These are phyloP conservation scores for Evansstolkia leycettana DNA, from an alignment of 495 filamentous ascomycete species.

Conservation along the genomic window DNA sequence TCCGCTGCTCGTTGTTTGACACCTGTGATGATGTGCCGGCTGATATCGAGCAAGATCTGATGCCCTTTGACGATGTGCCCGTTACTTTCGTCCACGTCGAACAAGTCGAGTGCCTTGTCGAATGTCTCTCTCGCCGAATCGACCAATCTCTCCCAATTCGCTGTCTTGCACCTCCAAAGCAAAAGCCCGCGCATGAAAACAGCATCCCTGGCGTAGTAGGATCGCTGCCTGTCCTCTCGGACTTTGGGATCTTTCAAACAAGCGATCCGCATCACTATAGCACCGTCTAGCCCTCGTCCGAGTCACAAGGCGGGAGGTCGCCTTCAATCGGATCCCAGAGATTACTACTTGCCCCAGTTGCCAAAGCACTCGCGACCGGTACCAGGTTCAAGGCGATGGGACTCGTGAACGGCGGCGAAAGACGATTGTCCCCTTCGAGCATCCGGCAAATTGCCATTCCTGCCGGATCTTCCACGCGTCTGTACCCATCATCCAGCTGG, in stretches of 20 bases:
- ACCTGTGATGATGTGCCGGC: slow-evolving; percentile 3
- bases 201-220: slow-evolving; percentile 14
- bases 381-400: slow-evolving; percentile 12
- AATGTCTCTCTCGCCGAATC: slow-evolving; percentile 6
- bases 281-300: slow-evolving; percentile 1
- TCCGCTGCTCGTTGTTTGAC: slow-evolving; percentile 6
- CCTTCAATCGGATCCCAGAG: slow-evolving; percentile 12
- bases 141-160: slow-evolving; percentile 2
- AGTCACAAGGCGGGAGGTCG: slow-evolving; percentile 7
- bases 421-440: slow-evolving; percentile 11
- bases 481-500: slow-evolving; percentile 5
- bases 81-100: slow-evolving; percentile 12
- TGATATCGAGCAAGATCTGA: slow-evolving; percentile 10
- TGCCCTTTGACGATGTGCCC: slow-evolving; percentile 9
- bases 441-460: slow-evolving; percentile 14
- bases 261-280: slow-evolving; percentile 7
- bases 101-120: slow-evolving; percentile 6
- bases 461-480: slow-evolving; percentile 5
- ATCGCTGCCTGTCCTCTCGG: slow-evolving; percentile 10
- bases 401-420: slow-evolving; percentile 13
- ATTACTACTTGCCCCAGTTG: slow-evolving; percentile 3
- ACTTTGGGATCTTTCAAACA: slow-evolving; percentile 7
- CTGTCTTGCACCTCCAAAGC: slow-evolving; percentile 1
- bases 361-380: slow-evolving; percentile 3
- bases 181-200: slow-evolving; percentile 8